Conservation (phyloP, 768 basidiomycete genomes). For the Cyathus striatus region DNA sequence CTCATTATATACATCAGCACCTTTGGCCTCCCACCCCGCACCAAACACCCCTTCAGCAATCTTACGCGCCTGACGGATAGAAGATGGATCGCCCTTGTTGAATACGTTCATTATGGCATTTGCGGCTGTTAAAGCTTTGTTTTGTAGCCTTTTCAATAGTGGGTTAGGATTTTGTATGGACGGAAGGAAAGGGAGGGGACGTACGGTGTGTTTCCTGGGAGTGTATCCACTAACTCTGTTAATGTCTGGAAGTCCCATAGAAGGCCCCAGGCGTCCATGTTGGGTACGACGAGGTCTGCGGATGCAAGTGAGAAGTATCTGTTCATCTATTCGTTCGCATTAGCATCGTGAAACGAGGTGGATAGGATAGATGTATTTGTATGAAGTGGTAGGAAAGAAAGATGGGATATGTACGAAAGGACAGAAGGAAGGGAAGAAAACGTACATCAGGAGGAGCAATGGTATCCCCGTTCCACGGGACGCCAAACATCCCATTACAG, state of each 20-base stretch:
- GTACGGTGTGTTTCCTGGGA: constrained; percentile 72
- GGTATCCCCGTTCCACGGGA: constrained; percentile 73
- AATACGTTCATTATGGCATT: constrained; percentile 95
- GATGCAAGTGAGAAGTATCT: constrained; percentile 65
- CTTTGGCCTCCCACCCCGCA: constrained; percentile 75
- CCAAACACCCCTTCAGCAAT: constrained; percentile 83
- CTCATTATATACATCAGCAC: constrained; percentile 66
- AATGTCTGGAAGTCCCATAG: constrained; percentile 85
- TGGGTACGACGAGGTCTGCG: constrained; percentile 93
- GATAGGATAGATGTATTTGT: neutral
- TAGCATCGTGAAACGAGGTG: constrained; percentile 1
- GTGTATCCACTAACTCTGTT: constrained; percentile 61
- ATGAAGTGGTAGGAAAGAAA: too few relatives aligned
- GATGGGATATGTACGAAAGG: too few relatives aligned
- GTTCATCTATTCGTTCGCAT: constrained; percentile 65
- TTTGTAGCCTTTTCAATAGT: constrained; percentile 75
- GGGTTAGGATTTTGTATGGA: neutral
- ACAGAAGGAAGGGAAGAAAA: too few relatives aligned
- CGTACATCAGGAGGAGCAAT: constrained; percentile 82
- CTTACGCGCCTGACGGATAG: constrained; percentile 56
- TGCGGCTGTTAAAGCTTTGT: constrained; percentile 65
- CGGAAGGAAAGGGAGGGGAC: constrained; percentile 7
- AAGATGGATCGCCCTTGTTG: constrained; percentile 47
- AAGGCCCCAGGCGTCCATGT: constrained; percentile 79
- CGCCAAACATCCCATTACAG: constrained; percentile 97